Percentiles rank a stretch among this genome's conserved stretches.
These are phyloP conservation scores for Trypanosoma avium DNA, from an alignment of 208 protist genomes.

Conservation along the genomic window DNA sequence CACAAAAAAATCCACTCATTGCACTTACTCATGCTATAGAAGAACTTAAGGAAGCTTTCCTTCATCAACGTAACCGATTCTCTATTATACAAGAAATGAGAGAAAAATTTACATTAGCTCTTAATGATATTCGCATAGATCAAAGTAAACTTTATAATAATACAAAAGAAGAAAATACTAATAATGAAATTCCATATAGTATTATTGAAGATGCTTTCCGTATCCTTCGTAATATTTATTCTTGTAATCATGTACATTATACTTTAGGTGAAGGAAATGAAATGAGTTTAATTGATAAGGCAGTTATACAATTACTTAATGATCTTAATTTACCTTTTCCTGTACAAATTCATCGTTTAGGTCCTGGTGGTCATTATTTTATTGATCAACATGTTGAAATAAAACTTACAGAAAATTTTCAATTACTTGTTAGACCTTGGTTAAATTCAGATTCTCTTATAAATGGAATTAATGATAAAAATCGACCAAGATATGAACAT, in stretches of 20 bases:
- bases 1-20: neutral
- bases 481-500: conserved; percentile 15
- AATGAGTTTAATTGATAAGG: conserved; percentile 5
- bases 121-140: neutral
- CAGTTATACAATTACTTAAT: conserved; percentile 22
- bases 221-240: neutral
- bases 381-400: conserved; percentile 27
- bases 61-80: neutral
- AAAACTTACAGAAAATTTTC: conserved; percentile 9
- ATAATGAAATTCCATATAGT: neutral
- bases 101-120: neutral
- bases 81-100: neutral
- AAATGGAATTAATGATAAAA: neutral
- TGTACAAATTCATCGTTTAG: conserved; percentile 18
- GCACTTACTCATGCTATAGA: neutral
- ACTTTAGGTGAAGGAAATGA: neutral
- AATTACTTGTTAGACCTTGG: conserved; percentile 22
- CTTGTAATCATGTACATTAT: conserved; percentile 14
- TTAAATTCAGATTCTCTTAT: neutral
- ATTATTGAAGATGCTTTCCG: conserved; percentile 16
- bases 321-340: conserved; percentile 25
- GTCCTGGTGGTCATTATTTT: conserved; percentile 28
- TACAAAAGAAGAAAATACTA: neutral
- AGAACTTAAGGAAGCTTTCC: neutral
- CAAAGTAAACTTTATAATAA: neutral